Base-by-base conservation (phyloP, 2,329 filamentous ascomycete genomes). In the Pestalotiopsis sp. region DNA sequence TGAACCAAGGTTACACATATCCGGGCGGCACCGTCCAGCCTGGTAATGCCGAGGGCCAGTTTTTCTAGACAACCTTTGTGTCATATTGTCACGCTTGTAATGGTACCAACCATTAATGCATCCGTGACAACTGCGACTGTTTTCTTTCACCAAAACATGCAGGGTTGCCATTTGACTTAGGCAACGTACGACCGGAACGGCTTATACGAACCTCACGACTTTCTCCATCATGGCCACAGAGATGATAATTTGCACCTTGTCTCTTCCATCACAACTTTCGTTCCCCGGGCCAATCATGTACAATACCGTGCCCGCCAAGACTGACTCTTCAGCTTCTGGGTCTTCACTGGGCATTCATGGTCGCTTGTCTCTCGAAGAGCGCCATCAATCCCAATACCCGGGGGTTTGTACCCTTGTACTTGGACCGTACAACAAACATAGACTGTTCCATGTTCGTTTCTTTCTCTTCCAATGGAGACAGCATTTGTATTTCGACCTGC, bases 121-220 rank as follows among this genome's bases (percentile, higher is more conserved):
- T 68, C 69, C 69, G 77, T 70, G 74, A 74, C 56, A 68, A 74
- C 70, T 70, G 41, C 66, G 66, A 69, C 64, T 64, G 41, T 65
- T 65, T 45, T 45, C 41, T 68, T 25, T 70, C 65, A 63, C 62
- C 69, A 41, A 70, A 9, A 74, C 72, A 71, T 72, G 70, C 68
- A 70, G 69, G 71, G 71, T 73, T 70, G 45, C 67, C 68, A 49
- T 70, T 72, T 71, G 72, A 70, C 72, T 72, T 71, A 71, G 73
- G 72, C 64, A 68, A 71, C 75, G 72, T 74, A 78, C 70, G 76
- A 77, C 68, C 73, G 72, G 73, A 68, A 78, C 74, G 76, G 75
- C 75, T 73, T 71, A 71, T 70, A 78, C 71, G 77, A 78, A 69
- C 70, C 71, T 77, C 69, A 79, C 69, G 76, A 79, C 60, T 73